These are phyloP conservation scores for Erodium maritimum DNA, from an alignment of 345 rosid species.

Conservation along the genomic window DNA sequence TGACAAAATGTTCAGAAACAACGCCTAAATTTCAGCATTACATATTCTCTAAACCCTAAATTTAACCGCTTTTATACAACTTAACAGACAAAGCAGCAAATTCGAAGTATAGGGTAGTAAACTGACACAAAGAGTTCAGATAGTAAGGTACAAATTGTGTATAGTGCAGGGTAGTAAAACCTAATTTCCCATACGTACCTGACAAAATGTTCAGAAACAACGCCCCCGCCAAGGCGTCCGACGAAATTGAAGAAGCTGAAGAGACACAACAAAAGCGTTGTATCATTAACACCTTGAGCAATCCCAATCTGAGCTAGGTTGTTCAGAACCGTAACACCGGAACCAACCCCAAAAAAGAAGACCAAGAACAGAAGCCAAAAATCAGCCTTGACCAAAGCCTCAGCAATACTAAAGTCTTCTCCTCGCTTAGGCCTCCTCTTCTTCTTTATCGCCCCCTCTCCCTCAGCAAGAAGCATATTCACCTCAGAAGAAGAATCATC, in stretches of 20 bases:
- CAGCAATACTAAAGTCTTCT: slow-evolving; percentile 50
- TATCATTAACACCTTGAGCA: slow-evolving; percentile 39
- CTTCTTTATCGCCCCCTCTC: slow-evolving; percentile 64
- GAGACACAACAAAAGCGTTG: slow-evolving; percentile 45
- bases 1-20: slow-evolving; percentile 56
- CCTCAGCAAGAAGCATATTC: slow-evolving; percentile 56
- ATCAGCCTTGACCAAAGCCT: slow-evolving; percentile 62
- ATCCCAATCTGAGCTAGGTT: slow-evolving; percentile 67
- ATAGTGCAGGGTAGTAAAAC: too few species aligned
- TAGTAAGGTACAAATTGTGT: too few species aligned
- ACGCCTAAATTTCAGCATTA: too few species aligned
- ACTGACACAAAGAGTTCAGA: too few species aligned
- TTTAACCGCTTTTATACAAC: too few species aligned
- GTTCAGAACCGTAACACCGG: slow-evolving; percentile 60
- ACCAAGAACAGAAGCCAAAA: slow-evolving; percentile 67
- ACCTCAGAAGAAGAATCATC: slow-evolving; percentile 38
- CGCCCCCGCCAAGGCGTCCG: slow-evolving; percentile 59
- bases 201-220: slow-evolving; percentile 52
- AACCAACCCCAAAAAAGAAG: slow-evolving; percentile 57
- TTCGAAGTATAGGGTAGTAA: too few species aligned
- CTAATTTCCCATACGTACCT: too few species aligned
- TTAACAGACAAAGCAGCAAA: too few species aligned
- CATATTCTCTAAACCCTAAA: too few species aligned
- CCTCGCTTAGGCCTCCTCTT: slow-evolving; percentile 59
- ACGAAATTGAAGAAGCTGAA: slow-evolving; percentile 62